Conservation (phyloP, 257 asterid species). For the Leonotis leonurus region DNA sequence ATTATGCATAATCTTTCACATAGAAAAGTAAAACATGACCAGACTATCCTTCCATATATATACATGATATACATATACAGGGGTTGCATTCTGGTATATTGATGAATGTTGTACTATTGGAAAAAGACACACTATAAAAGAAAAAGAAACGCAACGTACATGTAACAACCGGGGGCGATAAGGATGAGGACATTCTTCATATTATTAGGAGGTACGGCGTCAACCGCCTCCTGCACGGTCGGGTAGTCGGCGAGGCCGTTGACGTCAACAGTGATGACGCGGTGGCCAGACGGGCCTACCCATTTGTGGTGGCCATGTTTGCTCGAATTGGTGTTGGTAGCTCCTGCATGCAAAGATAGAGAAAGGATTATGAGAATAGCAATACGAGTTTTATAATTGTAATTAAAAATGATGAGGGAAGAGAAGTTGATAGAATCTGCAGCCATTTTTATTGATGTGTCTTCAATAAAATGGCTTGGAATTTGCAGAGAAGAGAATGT, state of each 20-base stretch:
- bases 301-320: conserved; percentile 34
- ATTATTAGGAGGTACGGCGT: conserved; percentile 57
- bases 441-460: conserved; percentile 26
- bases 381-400: neutral
- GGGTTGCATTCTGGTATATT: too few relatives aligned
- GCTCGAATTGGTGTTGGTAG: conserved; percentile 5
- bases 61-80: too few relatives aligned
- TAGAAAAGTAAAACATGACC: too few relatives aligned
- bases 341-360: conserved; percentile 8
- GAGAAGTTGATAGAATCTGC: neutral
- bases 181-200: conserved; percentile 52
- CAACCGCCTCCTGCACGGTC: conserved; percentile 73
- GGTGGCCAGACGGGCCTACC: conserved; percentile 78
- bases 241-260: conserved; percentile 56
- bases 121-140: neutral
- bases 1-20: too few relatives aligned
- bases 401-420: neutral
- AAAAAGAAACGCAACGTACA: conserved; percentile 22
- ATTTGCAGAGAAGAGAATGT: conserved; percentile 22
- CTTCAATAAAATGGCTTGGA: neutral
- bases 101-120: neutral
- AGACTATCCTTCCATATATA: too few relatives aligned
- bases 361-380: neutral
- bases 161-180: conserved; percentile 65
- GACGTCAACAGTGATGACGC: conserved; percentile 52